Base-by-base conservation (phyloP, 2,329 filamentous ascomycete genomes). In the Colletotrichum navitas region DNA sequence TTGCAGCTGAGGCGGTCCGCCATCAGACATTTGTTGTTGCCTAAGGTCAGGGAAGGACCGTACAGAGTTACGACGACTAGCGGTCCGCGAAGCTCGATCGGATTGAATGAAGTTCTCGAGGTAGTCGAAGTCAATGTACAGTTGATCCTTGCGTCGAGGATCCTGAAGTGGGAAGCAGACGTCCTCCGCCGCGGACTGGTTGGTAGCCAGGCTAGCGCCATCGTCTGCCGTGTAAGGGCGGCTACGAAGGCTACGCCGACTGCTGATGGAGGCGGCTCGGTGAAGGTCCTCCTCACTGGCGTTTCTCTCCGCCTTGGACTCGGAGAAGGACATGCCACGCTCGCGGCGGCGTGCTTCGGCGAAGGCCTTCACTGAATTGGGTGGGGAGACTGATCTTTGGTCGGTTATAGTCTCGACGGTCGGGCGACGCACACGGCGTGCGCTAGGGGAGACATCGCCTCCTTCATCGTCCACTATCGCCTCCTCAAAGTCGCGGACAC, bases 281-380 rank as follows among this genome's bases (percentile, higher is more conserved):
- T 93, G 90, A 36, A 95, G 84, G 32, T 88, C 86, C 32, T 90
- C 81, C 24, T 86, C 84, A 7, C 87, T 83, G 24, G 79, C 77
- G 71, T 74, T 80, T 61, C 76, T 75, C 71, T 82, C 79, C 26
- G 76, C 71, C 67, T 79, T 80, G 66, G 81, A 78, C 74, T 88
- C 88, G 21, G 86, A 88, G 74, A 87, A 83, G 29, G 87, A 91
- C 78, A 87, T 79, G 71, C 91, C 94, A 54, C 95, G 92, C 79
- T 95, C 93, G 71, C 95, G 92, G 71, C 94, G 93, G 62, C 94
- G 92, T 66, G 94, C 93, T 77, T 96, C 93, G 24, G 96, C 96
- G 81, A 99, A 99, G 5, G 96, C 96, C 81, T 98, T 97, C 63
- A 99, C 94, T 0, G 96, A 99, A 81, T 98, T 99, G 10, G 96